Conservation (phyloP, 192 early-diverging fungal genomes). For the Backusella luteola region DNA sequence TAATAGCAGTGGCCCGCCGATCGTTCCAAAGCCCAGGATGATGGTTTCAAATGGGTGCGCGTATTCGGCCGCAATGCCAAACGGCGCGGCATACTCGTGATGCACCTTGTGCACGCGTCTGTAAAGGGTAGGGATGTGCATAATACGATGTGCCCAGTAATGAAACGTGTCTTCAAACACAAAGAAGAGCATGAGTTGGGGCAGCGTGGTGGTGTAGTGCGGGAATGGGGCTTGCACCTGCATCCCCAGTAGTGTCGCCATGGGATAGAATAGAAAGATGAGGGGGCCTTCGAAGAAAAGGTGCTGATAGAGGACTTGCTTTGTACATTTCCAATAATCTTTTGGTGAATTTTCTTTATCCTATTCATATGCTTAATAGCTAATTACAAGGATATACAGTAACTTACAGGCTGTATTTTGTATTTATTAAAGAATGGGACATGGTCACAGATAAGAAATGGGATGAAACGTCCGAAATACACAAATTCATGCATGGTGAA, state of each 20-base stretch:
- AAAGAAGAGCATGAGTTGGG: constrained; percentile 72
- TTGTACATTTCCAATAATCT: constrained; percentile 69
- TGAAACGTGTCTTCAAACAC: constrained; percentile 89
- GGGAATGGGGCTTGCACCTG: constrained; percentile 84
- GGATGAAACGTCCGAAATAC: constrained; percentile 87
- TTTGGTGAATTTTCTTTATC: constrained; percentile 58
- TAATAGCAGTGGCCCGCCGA: constrained; percentile 67
- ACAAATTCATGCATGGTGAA: constrained; percentile 90
- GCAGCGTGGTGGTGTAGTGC: constrained; percentile 49
- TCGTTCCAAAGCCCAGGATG: constrained; percentile 84
- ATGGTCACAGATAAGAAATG: constrained; percentile 80
- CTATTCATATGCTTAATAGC: constrained; percentile 17
- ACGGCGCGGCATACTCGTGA: constrained; percentile 89
- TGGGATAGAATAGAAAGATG: constrained; percentile 85
- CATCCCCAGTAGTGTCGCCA: constrained; percentile 83
- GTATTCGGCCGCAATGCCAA: constrained; percentile 87
- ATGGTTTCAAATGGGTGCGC: constrained; percentile 86
- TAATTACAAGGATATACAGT: too few species aligned
- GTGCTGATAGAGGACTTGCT: constrained; percentile 72
- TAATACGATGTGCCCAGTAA: constrained; percentile 85
- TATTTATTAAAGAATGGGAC: constrained; percentile 86
- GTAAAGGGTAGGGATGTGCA: constrained; percentile 88
- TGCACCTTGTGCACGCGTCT: constrained; percentile 92
- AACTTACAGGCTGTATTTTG: constrained; percentile 76
- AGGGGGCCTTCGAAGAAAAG: constrained; percentile 83